phyloP scores from a whole-genome alignment of 2,329 filamentous ascomycete species.

The Fusarium ambrosium region DNA sequence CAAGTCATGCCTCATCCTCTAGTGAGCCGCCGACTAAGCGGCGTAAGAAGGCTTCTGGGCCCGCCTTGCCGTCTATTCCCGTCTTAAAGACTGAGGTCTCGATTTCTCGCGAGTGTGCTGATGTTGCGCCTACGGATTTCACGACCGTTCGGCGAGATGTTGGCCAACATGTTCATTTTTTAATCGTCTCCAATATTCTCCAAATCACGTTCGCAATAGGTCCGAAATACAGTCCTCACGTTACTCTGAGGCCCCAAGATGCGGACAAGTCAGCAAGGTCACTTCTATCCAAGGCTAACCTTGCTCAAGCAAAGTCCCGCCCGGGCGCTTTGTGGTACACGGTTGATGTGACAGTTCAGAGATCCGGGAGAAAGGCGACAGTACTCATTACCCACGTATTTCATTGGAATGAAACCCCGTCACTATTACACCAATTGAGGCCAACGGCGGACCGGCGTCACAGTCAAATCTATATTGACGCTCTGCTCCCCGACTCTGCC shows the following conservation, averaged over 20 bases:
- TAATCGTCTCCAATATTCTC: conserved; percentile 15
- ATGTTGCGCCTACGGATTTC: conserved; percentile 14
- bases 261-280: conserved; percentile 23
- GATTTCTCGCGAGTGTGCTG: conserved; percentile 46
- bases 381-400: conserved; percentile 53
- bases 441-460: conserved; percentile 46
- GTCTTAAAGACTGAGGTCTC: conserved; percentile 44
- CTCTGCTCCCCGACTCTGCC: conserved; percentile 48
- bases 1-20: conserved; percentile 18
- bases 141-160: conserved; percentile 32
- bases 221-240: conserved; percentile 9
- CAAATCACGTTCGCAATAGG: conserved; percentile 31
- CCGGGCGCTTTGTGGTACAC: conserved; percentile 55
- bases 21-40: conserved; percentile 49
- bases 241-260: conserved; percentile 46
- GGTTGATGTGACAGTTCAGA: conserved; percentile 50
- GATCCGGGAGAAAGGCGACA: conserved; percentile 41
- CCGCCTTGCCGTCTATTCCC: conserved; percentile 38
- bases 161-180: conserved; percentile 45
- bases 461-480: conserved; percentile 55
- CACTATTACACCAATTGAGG: conserved; percentile 50
- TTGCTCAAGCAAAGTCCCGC: conserved; percentile 27
- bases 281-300: conserved; percentile 36
- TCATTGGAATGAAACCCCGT: conserved; percentile 59
- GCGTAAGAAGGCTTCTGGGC: conserved; percentile 44